phyloP scores from a whole-genome alignment of 306 rosid genomes.

The Trifolium repens region DNA sequence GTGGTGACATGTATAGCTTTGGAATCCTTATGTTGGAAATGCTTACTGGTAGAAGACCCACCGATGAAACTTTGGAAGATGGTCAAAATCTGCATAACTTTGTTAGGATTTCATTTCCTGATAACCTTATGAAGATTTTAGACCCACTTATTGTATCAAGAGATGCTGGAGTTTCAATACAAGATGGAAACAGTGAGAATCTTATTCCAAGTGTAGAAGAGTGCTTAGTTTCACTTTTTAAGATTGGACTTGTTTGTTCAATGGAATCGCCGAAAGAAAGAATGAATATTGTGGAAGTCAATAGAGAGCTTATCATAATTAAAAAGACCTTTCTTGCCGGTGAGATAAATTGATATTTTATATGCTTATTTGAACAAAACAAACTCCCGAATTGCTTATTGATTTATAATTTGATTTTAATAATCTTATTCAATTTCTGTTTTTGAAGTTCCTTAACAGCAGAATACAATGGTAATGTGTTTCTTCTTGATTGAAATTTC shows the following conservation, averaged over 20 bases:
- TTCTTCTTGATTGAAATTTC: neutral
- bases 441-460: neutral
- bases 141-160: neutral
- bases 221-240: neutral
- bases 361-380: neutral
- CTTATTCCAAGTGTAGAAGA: neutral
- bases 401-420: neutral
- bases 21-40: neutral
- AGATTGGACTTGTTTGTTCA: neutral
- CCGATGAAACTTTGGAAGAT: neutral
- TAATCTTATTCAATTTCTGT: neutral
- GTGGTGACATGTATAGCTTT: constrained; percentile 4
- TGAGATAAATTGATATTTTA: neutral
- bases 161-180: neutral
- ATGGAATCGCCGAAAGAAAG: neutral
- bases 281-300: neutral
- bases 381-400: neutral
- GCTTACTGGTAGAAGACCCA: neutral
- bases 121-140: neutral
- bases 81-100: constrained; percentile 1
- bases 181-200: neutral
- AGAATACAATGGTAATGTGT: neutral
- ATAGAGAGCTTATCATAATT: neutral
- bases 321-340: neutral
- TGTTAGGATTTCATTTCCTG: neutral